Conservation (phyloP, 2,329 filamentous ascomycete species). For the Daldinia sp. region DNA sequence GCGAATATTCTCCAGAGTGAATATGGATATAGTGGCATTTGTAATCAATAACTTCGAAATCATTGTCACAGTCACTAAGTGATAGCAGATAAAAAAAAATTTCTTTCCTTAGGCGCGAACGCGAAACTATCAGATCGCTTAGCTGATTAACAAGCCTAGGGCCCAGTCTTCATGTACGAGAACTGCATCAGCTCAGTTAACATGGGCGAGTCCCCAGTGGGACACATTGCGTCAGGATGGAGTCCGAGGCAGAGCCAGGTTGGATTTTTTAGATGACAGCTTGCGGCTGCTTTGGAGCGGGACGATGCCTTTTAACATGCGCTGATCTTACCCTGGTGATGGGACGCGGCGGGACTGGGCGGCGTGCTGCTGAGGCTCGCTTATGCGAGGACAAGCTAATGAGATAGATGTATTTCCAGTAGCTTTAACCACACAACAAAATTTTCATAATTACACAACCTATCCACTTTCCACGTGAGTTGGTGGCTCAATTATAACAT, state of each 20-base stretch:
- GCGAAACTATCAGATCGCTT: neutral
- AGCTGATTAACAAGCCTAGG: neutral
- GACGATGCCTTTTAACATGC: conserved; percentile 9
- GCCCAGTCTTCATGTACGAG: neutral
- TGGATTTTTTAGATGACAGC: conserved; percentile 7
- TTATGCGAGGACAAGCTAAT: conserved; percentile 15
- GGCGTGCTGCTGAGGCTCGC: conserved; percentile 8
- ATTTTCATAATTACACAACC: too few species aligned
- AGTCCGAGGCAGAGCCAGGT: conserved; percentile 16
- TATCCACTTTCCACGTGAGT: too few species aligned
- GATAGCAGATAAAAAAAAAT: neutral
- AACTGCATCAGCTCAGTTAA: conserved; percentile 16
- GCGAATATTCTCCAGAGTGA: neutral
- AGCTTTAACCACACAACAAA: too few species aligned
- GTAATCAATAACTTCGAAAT: neutral
- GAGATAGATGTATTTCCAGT: too few species aligned
- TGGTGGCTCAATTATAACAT: too few species aligned
- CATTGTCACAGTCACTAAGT: neutral
- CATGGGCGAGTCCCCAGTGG: conserved; percentile 8
- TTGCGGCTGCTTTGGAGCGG: conserved; percentile 15
- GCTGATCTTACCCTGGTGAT: conserved; percentile 20
- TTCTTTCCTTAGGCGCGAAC: neutral
- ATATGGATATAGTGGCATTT: neutral
- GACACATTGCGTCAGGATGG: conserved; percentile 14
- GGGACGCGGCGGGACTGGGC: conserved; percentile 14